Percentiles rank a stretch among this genome's conserved stretches.
These are phyloP conservation scores for Mortierella sp. DNA, from an alignment of 371 early-diverging fungal species.

Conservation along the genomic window DNA sequence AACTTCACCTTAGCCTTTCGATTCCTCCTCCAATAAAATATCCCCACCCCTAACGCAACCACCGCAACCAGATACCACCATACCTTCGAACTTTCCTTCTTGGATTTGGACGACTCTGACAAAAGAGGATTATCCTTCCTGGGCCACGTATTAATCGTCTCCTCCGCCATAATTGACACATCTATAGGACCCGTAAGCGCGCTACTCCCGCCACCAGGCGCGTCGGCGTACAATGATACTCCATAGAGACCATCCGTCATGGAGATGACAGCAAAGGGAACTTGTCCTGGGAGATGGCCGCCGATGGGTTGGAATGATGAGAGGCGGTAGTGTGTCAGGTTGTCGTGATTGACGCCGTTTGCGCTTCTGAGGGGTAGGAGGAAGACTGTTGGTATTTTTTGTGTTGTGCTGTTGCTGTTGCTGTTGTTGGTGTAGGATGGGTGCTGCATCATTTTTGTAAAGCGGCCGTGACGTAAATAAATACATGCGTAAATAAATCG, in stretches of 20 bases:
- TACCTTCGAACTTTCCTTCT: background rate
- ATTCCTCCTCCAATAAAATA: background rate
- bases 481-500: too few relatives aligned
- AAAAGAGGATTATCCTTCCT: background rate
- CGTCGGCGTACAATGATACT: background rate
- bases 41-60: background rate
- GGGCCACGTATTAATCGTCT: background rate
- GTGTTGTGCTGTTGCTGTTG: background rate
- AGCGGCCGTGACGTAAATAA: background rate
- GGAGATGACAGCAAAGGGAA: background rate
- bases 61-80: background rate
- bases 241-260: background rate
- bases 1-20: too few relatives aligned
- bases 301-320: background rate
- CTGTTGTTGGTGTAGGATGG: background rate
- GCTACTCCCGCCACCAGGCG: background rate
- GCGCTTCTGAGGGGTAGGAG: background rate
- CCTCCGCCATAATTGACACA: background rate
- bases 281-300: background rate
- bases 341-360: too few relatives aligned
- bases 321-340: background rate
- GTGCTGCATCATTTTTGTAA: background rate
- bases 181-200: background rate
- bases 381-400: too few relatives aligned
- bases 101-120: background rate